phyloP scores from a whole-genome alignment of 331 rosid genomes.

The Spiraea crenata region DNA sequence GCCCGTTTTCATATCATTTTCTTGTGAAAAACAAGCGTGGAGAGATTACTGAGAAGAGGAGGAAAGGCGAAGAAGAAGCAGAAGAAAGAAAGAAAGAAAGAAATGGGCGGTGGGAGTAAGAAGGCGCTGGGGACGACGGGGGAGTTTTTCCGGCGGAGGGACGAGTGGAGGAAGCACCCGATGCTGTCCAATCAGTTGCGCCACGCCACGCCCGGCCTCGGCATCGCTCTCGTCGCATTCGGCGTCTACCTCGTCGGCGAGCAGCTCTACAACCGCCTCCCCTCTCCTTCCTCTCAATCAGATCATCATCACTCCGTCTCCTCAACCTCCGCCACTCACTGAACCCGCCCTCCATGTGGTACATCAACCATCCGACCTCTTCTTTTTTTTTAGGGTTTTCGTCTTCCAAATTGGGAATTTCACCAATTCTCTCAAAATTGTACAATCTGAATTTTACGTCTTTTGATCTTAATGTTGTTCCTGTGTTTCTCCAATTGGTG shows the following conservation, averaged over 20 bases:
- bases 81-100: neutral
- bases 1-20: too few species aligned
- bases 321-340: slow-evolving; percentile 49
- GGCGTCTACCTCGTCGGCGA: slow-evolving; percentile 87
- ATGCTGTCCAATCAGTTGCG: slow-evolving; percentile 76
- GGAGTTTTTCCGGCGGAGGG: slow-evolving; percentile 92
- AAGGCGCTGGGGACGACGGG: slow-evolving; percentile 57
- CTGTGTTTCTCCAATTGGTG: neutral
- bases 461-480: neutral
- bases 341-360: slow-evolving; percentile 5
- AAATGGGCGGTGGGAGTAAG: slow-evolving; percentile 5
- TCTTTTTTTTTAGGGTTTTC: neutral
- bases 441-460: neutral
- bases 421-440: neutral
- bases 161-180: slow-evolving; percentile 96
- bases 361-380: slow-evolving; percentile 4
- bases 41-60: neutral
- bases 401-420: neutral
- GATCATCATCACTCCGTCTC: slow-evolving; percentile 27
- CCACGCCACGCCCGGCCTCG: slow-evolving; percentile 91
- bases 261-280: slow-evolving; percentile 55
- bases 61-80: neutral
- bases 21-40: too few species aligned
- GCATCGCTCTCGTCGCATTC: slow-evolving; percentile 87
- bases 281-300: slow-evolving; percentile 41